These are phyloP conservation scores for Bombardia bombarda DNA, from an alignment of 495 filamentous ascomycete genomes.

Conservation along the genomic window DNA sequence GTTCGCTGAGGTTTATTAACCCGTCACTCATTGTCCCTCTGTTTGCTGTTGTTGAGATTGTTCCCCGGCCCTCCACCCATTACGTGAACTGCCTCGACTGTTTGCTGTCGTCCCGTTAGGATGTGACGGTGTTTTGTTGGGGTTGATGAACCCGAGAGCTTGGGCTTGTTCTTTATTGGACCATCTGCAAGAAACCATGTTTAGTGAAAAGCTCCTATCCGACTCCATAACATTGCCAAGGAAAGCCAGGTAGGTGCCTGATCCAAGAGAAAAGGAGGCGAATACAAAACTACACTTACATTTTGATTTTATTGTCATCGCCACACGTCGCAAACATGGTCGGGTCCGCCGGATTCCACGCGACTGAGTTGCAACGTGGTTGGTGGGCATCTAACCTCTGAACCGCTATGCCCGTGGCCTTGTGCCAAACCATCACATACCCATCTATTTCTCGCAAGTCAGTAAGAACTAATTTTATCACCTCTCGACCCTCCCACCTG, in stretches of 20 bases:
- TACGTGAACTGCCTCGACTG: too few species aligned
- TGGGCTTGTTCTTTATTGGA: conserved; percentile 16
- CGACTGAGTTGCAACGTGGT: conserved; percentile 77
- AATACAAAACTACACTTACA: conserved; percentile 47
- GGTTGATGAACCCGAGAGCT: too few species aligned
- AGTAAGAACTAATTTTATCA: neutral
- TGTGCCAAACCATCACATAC: conserved; percentile 81
- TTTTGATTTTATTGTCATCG: conserved; percentile 77
- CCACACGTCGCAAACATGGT: conserved; percentile 87
- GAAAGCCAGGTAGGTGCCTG: too few species aligned
- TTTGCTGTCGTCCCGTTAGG: conserved; percentile 8
- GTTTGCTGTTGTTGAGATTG: too few species aligned
- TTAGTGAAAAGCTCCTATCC: neutral
- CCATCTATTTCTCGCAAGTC: conserved; percentile 47
- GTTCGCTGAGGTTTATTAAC: too few species aligned
- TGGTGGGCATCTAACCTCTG: conserved; percentile 68
- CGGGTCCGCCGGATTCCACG: conserved; percentile 80
- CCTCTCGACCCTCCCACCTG: neutral
- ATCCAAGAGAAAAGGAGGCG: neutral
- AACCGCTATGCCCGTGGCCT: conserved; percentile 65
- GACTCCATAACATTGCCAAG: too few species aligned
- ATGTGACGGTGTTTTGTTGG: too few species aligned
- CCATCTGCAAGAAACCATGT: conserved; percentile 11
- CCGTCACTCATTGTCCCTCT: too few species aligned
- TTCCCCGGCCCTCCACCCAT: too few species aligned